Evolutionary conservation across 768 basidiomycete genomes (phyloP).

Genomic region (Phylloporus scabripes): DNA sequence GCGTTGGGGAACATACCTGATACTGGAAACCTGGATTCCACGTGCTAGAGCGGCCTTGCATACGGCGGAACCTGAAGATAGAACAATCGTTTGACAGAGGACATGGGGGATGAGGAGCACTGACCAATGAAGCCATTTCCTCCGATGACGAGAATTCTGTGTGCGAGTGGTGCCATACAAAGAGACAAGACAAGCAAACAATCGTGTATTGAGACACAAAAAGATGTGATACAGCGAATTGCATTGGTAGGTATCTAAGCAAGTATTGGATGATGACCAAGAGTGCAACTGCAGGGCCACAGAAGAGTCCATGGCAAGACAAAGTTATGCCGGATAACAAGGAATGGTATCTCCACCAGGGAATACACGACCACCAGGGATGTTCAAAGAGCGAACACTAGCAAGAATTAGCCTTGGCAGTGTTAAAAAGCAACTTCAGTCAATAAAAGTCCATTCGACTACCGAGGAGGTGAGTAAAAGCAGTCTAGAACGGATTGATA

Average conservation of each 20-base stretch:
- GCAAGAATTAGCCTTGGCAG: slow-evolving; percentile 16
- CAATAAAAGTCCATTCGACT: slow-evolving; percentile 16
- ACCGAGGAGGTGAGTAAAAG: neutral
- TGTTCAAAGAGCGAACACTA: neutral
- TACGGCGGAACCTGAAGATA: slow-evolving; percentile 75
- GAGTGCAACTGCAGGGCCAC: neutral
- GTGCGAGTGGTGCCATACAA: slow-evolving; percentile 30
- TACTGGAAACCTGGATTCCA: slow-evolving; percentile 83
- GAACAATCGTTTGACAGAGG: neutral
- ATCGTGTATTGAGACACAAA: neutral
- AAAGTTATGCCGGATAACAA: slow-evolving; percentile 16
- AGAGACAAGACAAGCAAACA: neutral
- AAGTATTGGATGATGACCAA: neutral
- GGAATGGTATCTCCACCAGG: neutral
- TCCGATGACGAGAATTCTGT: slow-evolving; percentile 87
- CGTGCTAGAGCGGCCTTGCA: slow-evolving; percentile 81
- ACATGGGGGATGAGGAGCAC: slow-evolving; percentile 5
- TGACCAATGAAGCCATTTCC: slow-evolving; percentile 96
- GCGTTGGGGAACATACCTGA: slow-evolving; percentile 52
- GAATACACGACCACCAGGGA: neutral
- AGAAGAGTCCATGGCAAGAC: neutral
- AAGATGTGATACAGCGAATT: neutral
- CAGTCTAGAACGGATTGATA: too few relatives aligned
- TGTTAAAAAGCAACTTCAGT: neutral
- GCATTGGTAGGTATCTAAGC: neutral